A percentile compares a stretch with the other conserved stretches of the same genome.
phyloP scores from a whole-genome alignment of 768 basidiomycete genomes.

The Tulasnella sp. region DNA sequence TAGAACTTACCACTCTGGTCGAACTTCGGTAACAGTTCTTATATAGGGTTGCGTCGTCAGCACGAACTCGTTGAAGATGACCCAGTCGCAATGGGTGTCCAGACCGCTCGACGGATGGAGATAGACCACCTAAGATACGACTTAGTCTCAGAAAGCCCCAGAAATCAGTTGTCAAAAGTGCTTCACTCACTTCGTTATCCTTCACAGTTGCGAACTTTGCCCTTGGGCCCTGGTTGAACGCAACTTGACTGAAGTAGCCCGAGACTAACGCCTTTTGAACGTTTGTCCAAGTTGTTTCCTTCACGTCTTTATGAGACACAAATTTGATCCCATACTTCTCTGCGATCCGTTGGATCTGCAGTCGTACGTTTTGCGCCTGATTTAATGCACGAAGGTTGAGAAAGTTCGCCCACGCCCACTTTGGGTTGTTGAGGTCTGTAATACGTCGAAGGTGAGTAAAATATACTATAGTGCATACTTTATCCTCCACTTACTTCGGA shows the following conservation, averaged over 20 bases:
- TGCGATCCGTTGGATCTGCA: conserved; percentile 29
- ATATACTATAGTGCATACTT: neutral
- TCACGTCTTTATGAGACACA: conserved; percentile 27
- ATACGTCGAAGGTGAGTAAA: neutral
- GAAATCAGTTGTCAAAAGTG: neutral
- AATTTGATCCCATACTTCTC: conserved; percentile 28
- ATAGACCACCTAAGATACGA: conserved; percentile 39
- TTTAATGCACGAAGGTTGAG: conserved; percentile 27
- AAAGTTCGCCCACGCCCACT: conserved; percentile 32
- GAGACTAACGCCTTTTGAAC: conserved; percentile 29
- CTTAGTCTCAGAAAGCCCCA: neutral
- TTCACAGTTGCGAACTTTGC: conserved; percentile 80
- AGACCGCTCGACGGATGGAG: conserved; percentile 82
- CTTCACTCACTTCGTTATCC: conserved; percentile 62
- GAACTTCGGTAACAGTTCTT: conserved; percentile 81
- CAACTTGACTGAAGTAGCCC: conserved; percentile 34
- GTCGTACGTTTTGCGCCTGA: conserved; percentile 30
- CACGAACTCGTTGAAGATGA: conserved; percentile 88
- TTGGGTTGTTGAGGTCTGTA: conserved; percentile 25
- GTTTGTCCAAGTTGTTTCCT: conserved; percentile 21
- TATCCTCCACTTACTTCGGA: conserved; percentile 20
- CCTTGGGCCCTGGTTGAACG: conserved; percentile 64
- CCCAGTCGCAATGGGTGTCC: conserved; percentile 82
- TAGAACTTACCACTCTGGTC: conserved; percentile 72
- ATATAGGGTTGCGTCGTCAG: conserved; percentile 81